A percentile compares a stretch with the other conserved stretches of the same genome.
Conservation (phyloP, 345 rosid species). For the Nasturtium officinale region DNA sequence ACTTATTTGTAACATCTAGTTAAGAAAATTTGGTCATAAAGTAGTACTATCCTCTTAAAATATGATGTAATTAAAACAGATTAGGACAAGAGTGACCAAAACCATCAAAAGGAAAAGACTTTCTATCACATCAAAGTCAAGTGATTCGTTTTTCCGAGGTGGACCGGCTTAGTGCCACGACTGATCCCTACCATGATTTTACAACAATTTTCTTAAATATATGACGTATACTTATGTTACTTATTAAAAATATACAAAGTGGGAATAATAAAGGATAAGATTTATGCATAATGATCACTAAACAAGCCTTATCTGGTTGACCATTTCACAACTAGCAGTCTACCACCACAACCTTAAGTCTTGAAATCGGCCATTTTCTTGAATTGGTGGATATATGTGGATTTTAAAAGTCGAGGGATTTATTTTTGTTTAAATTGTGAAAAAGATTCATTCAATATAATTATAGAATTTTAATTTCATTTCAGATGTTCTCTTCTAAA, state of each 20-base stretch:
- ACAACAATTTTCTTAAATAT: slow-evolving; percentile 1
- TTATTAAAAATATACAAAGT: neutral
- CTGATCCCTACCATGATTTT: slow-evolving; percentile 22
- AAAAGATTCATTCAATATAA: too few relatives aligned
- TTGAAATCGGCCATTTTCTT: slow-evolving; percentile 1
- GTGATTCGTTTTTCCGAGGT: slow-evolving; percentile 31
- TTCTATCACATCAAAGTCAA: slow-evolving; percentile 38
- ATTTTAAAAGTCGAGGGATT: neutral
- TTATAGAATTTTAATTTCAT: too few relatives aligned
- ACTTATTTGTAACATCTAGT: neutral
- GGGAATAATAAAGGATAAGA: neutral
- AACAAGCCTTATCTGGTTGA: slow-evolving; percentile 17
- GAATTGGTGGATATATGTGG: neutral
- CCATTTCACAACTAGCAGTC: slow-evolving; percentile 13
- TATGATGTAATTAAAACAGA: neutral
- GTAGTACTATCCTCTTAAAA: neutral
- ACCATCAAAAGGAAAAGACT: slow-evolving; percentile 36
- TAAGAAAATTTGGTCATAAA: neutral
- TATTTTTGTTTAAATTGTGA: too few relatives aligned
- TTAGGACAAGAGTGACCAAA: slow-evolving; percentile 11
- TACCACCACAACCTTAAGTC: neutral
- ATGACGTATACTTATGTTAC: neutral
- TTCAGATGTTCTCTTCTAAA: too few relatives aligned
- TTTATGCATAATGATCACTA: slow-evolving; percentile 5
- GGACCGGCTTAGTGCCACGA: slow-evolving; percentile 30